Conservation (phyloP, 768 basidiomycete species). For the Boletus subparvulus region DNA sequence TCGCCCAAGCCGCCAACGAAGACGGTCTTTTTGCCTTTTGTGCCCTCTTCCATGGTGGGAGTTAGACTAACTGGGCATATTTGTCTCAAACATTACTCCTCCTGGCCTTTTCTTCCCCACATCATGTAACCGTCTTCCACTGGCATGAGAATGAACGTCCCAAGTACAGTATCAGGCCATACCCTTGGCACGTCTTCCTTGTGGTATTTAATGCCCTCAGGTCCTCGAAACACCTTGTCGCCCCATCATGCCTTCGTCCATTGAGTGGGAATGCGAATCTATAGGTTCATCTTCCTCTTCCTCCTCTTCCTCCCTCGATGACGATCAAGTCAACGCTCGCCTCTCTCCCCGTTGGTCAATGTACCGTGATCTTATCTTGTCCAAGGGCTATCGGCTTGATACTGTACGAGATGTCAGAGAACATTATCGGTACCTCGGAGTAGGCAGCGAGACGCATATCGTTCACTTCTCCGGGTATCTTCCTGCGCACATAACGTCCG, state of each 20-base stretch:
- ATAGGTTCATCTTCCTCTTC: constrained; percentile 39
- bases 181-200: not conserved
- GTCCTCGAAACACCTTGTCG: constrained; percentile 38
- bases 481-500: constrained; percentile 33
- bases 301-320: constrained; percentile 55
- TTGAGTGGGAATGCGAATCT: constrained; percentile 32
- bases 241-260: constrained; percentile 72
- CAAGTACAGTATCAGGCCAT: not conserved
- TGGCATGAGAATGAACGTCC: constrained; percentile 1
- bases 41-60: constrained; percentile 70
- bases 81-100: constrained; percentile 11
- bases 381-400: constrained; percentile 62
- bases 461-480: constrained; percentile 34
- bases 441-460: constrained; percentile 14
- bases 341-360: constrained; percentile 60
- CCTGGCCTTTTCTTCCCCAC: constrained; percentile 15
- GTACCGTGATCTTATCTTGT: constrained; percentile 47
- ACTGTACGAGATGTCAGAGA: constrained; percentile 66
- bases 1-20: constrained; percentile 83
- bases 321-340: constrained; percentile 53
- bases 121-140: not conserved
- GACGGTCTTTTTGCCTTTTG: constrained; percentile 81
- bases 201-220: constrained; percentile 14
- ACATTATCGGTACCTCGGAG: constrained; percentile 45
- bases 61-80: constrained; percentile 3